Evolutionary conservation across 1,139 yeast genomes (phyloP).

Genomic region (Geotrichum cucujoidarum): DNA sequence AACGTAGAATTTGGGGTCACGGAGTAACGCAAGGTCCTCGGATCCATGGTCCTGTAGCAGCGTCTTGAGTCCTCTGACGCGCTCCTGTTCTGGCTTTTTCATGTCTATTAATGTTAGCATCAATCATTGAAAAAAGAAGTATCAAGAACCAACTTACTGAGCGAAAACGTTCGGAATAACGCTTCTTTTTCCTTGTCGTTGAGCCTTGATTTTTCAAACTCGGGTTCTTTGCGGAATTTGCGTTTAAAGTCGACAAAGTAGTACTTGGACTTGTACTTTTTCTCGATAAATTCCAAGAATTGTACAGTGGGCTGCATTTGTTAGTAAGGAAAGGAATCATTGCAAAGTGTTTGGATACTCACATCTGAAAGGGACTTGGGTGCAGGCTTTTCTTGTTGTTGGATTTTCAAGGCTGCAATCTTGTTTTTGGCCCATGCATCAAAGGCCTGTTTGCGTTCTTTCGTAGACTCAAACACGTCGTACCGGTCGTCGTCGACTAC

Average conservation of each 20-base stretch:
- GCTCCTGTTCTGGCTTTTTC: conserved; percentile 13
- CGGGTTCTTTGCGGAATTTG: conserved; percentile 34
- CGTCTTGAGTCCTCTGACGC: conserved; percentile 1
- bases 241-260: conserved; percentile 48
- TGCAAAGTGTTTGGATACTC: neutral
- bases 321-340: neutral
- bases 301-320: conserved; percentile 24
- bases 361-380: conserved; percentile 8
- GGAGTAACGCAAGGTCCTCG: conserved; percentile 1
- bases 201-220: conserved; percentile 32
- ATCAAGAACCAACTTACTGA: conserved; percentile 6
- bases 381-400: conserved; percentile 11
- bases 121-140: neutral
- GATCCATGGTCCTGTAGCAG: conserved; percentile 5
- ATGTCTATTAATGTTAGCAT: conserved; percentile 9
- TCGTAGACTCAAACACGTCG: conserved; percentile 36
- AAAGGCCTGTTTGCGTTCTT: conserved; percentile 38
- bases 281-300: conserved; percentile 37
- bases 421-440: conserved; percentile 41
- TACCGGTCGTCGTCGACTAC: conserved; percentile 42
- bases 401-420: conserved; percentile 19
- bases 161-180: conserved; percentile 37
- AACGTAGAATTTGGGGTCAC: conserved; percentile 14
- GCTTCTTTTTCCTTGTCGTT: conserved; percentile 41
- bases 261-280: conserved; percentile 33